These are phyloP conservation scores for Phytopythium sindhum DNA, from an alignment of 352 stramenopile genomes.

Conservation along the genomic window DNA sequence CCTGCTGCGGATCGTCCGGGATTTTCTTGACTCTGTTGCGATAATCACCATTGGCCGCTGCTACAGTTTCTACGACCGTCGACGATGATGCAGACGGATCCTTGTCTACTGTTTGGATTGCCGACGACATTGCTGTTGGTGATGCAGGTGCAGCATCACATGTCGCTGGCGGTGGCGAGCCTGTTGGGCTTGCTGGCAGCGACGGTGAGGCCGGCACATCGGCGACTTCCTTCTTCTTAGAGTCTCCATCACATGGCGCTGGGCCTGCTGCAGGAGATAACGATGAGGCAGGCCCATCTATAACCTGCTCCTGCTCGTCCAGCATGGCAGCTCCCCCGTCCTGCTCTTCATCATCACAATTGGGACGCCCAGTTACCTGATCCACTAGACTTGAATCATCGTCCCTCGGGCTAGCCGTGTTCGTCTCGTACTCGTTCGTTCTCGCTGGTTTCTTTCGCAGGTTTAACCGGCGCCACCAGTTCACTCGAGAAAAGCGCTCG, in stretches of 20 bases:
- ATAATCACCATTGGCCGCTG: background rate
- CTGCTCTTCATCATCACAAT: background rate
- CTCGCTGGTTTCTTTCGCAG: background rate
- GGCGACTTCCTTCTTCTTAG: background rate
- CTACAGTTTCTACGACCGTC: background rate
- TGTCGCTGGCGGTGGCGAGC: background rate
- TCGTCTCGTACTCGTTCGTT: background rate
- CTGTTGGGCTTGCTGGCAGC: background rate
- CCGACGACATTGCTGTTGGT: background rate
- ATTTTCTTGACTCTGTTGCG: background rate
- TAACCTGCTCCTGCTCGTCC: background rate
- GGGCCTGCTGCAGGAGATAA: background rate
- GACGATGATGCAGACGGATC: background rate
- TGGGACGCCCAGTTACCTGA: background rate
- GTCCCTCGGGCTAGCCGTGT: background rate
- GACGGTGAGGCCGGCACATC: background rate
- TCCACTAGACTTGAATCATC: background rate
- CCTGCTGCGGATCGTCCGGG: background rate
- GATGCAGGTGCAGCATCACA: background rate
- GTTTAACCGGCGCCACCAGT: constrained; percentile 17
- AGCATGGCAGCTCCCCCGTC: background rate
- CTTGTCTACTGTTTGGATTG: background rate
- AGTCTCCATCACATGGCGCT: background rate
- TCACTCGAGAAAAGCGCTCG: constrained; percentile 7
- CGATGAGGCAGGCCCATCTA: background rate